These are phyloP conservation scores for Naegleria lovaniensis DNA, from an alignment of 208 protist genomes.

Conservation along the genomic window DNA sequence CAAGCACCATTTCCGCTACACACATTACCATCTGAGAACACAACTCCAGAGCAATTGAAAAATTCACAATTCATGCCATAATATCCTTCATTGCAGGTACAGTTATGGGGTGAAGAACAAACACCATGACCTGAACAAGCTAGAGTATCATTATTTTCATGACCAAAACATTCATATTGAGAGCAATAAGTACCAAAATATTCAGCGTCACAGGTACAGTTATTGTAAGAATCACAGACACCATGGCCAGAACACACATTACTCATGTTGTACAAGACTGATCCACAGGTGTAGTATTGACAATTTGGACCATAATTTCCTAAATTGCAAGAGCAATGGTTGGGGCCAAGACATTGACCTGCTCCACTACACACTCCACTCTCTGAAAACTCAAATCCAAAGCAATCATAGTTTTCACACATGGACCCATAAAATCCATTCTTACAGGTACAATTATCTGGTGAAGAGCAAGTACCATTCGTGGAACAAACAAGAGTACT, in stretches of 20 bases:
- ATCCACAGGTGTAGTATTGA: not conserved
- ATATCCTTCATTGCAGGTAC: not conserved
- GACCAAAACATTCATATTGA: not conserved
- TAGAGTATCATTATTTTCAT: too few species aligned
- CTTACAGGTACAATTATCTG: not conserved
- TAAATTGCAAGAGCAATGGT: not conserved
- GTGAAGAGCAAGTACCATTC: constrained; percentile 10
- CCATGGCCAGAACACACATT: not conserved
- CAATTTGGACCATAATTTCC: too few species aligned
- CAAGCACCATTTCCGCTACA: constrained; percentile 10
- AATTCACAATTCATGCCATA: not conserved
- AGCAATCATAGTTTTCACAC: not conserved
- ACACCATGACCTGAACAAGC: not conserved
- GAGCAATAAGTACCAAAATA: not conserved
- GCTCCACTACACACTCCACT: not conserved
- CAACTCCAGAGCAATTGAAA: not conserved
- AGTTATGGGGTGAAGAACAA: not conserved
- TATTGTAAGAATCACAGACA: not conserved
- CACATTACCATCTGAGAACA: not conserved
- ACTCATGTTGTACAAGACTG: too few species aligned
- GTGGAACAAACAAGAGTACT: too few species aligned
- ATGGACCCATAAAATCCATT: not conserved
- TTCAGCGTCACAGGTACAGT: not conserved
- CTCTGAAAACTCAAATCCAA: not conserved
- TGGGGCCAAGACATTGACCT: not conserved